Conservation (phyloP, 2,329 filamentous ascomycete species). For the Elsinoe ampelina region DNA sequence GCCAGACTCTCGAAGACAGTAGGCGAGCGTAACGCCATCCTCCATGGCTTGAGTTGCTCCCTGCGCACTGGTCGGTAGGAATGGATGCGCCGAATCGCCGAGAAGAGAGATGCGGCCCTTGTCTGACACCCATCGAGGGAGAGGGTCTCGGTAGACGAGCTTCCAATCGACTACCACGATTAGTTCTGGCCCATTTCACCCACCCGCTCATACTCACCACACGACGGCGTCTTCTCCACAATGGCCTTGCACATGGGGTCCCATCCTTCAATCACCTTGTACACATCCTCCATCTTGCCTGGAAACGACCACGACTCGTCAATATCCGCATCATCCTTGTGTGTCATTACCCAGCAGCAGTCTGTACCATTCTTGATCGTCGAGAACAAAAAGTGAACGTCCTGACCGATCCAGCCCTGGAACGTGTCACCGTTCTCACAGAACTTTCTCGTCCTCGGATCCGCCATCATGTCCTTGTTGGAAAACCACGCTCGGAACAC, state of each 20-base stretch:
- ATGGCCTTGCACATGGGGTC: conserved; percentile 40
- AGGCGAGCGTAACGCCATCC: conserved; percentile 40
- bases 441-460: conserved; percentile 30
- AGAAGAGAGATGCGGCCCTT: conserved; percentile 43
- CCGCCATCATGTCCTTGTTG: conserved; percentile 31
- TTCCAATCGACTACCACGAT: conserved; percentile 41
- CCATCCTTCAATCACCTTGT: conserved; percentile 28
- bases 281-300: conserved; percentile 37
- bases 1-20: conserved; percentile 36
- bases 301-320: conserved; percentile 40
- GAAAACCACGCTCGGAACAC: conserved; percentile 42
- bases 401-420: conserved; percentile 30
- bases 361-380: conserved; percentile 29
- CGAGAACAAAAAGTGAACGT: conserved; percentile 32
- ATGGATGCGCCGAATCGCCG: conserved; percentile 47
- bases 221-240: conserved; percentile 29
- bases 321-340: conserved; percentile 37
- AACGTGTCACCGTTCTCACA: conserved; percentile 31
- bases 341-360: conserved; percentile 38
- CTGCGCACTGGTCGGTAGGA: conserved; percentile 46
- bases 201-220: not conserved
- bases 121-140: conserved; percentile 45
- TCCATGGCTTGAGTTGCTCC: conserved; percentile 47
- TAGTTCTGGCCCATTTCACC: not conserved
- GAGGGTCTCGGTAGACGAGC: conserved; percentile 46